Evolutionary conservation across 768 basidiomycete species (phyloP), one percentile per base, ranked within the genome.

Genomic region (Boletus edulis): DNA sequence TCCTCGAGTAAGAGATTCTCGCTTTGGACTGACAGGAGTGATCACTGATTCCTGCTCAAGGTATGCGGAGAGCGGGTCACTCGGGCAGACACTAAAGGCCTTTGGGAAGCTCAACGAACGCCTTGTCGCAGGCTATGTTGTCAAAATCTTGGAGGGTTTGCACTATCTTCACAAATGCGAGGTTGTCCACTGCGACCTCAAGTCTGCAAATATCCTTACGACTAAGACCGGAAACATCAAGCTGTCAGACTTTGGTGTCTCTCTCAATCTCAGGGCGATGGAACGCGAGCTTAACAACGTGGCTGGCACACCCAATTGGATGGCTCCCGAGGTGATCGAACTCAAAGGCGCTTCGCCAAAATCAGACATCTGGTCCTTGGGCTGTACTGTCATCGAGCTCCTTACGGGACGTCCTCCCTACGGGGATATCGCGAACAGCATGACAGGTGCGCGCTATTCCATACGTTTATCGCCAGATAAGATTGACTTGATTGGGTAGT

Each of bases 171-270:
- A 99, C 72, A 76, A 77, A 57, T 85, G 85, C 62, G 82, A 94
- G 66, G 93, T 97, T 55, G 94, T 98, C 10, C 96, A 99, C 68
- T 97, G 96, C 68, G 96, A 99, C 73, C 82, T 99, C 59, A 99
- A 99, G 72, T 94, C 96, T 0, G 96, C 96, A 22, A 99, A 98
- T 69, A 97, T 99, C 67, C 83, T 99, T n/a, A 94, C 91, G 14
- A 98, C 95, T 15, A 98, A 98, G 81, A 95, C 86, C 48, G 96
- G 95, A 41, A 97, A 98, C 65, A 87, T 97, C 66, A 98, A 98
- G 74, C 82, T 99, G 4, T 90, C 94, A 9, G 96, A 99, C 71
- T 98, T 99, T 70, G 96, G 96, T 44, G 96, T 98, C 14, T 98
- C 95, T 22, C 85, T 98, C 57, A 97, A 96, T 70, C 81, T 98